Percentiles rank a stretch among this genome's conserved stretches.
Conservation (phyloP, 2,329 filamentous ascomycete genomes). For the Talaromyces atroroseus region DNA sequence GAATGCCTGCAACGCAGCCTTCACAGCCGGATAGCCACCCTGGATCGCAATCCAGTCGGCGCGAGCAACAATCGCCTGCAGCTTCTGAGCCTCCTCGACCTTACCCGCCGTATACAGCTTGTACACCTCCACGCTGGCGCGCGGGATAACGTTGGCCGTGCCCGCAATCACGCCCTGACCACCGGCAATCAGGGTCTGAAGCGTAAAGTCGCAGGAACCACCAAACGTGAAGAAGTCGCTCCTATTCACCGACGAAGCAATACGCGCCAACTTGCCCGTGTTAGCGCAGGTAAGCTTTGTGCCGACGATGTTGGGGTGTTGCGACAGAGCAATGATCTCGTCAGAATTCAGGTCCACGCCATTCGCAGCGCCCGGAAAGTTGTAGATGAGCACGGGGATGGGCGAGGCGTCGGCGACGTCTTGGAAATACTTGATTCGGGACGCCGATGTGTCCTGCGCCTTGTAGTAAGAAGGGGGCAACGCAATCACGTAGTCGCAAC, state of each 20-base stretch:
- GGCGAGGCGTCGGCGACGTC: conserved; percentile 57
- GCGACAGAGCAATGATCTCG: conserved; percentile 53
- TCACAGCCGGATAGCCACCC: conserved; percentile 78
- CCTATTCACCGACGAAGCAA: conserved; percentile 45
- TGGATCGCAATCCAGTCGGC: conserved; percentile 82
- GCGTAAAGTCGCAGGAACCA: conserved; percentile 80
- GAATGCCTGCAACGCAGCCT: conserved; percentile 72
- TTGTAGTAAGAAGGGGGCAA: conserved; percentile 74
- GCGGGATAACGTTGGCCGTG: conserved; percentile 78
- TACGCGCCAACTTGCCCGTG: conserved; percentile 64
- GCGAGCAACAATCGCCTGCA: conserved; percentile 72
- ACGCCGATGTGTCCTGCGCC: conserved; percentile 56
- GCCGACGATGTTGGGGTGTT: conserved; percentile 61
- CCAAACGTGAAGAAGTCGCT: conserved; percentile 73
- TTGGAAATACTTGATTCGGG: conserved; percentile 59
- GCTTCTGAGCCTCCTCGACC: conserved; percentile 64
- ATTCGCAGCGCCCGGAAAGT: conserved; percentile 63
- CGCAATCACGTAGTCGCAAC: conserved; percentile 70
- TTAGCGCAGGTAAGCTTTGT: conserved; percentile 70
- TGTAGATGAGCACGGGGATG: conserved; percentile 65
- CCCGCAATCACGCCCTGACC: conserved; percentile 82
- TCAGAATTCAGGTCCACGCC: conserved; percentile 65
- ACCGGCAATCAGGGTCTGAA: conserved; percentile 72
- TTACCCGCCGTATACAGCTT: conserved; percentile 68
- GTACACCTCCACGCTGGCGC: conserved; percentile 73